Base-by-base conservation (phyloP, 2,329 filamentous ascomycete genomes). In the Aspergillus neoniger region DNA sequence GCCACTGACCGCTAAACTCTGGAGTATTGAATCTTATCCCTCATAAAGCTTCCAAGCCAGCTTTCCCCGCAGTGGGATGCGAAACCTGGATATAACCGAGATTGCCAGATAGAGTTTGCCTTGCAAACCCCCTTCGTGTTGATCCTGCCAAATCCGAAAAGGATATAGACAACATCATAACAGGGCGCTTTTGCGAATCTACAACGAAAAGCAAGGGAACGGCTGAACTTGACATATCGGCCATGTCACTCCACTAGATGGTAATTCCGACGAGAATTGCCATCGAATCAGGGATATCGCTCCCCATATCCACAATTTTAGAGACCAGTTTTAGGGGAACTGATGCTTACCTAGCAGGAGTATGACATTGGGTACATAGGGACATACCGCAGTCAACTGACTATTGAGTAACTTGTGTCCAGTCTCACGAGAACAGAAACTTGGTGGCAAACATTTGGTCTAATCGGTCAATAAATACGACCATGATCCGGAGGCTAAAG, bases 341-440 rank as follows among this genome's bases (percentile, higher is more conserved):
- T 23, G 23, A 10, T 12, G 25, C 21, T 30, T n/a, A n/a, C 19
- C 21, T 39, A 30, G 19, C 17, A 41, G 51, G n/a, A 43, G 28
- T 41, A 36, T 54, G 51, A 54, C 51, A 54, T 36, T n/a, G 41
- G 36, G 19, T 54, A 43, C 38, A 43, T 55, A 30, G 32, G 15
- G 30, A 55, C 21, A 9, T 23, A 17, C 39, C 28, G 36, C 12
- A 25, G 44, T 28, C 21, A n/a, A 28, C 15, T 30, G 25, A 28
- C 25, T 25, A 32, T 12, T 44, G 21, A 6, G 41, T 44, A 44
- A 19, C 10, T 21, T 44, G 17, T 50, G 8, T 32, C 12, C 15
- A 19, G 47, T 17, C 23, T 10, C 25, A 30, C 14, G 23, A 10
- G 12, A 32, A n/a, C 30, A 17, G 25, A 19, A 30, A 5, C 25